These are phyloP conservation scores for Globisporangium echinulatum DNA, from an alignment of 352 stramenopile genomes.

Conservation along the genomic window DNA sequence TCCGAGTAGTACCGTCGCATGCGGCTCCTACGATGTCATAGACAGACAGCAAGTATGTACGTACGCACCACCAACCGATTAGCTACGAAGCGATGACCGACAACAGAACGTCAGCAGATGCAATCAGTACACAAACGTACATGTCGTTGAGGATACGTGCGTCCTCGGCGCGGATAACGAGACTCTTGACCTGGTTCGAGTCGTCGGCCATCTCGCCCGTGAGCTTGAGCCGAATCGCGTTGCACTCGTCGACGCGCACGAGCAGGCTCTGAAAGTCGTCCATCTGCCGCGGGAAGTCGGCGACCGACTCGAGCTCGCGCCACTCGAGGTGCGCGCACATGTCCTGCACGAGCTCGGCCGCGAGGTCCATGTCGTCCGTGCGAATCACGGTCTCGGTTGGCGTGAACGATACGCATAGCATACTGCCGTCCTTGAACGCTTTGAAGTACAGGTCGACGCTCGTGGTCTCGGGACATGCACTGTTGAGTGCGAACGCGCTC, in stretches of 20 bases:
- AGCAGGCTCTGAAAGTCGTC: slow-evolving; percentile 69
- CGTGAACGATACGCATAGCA: slow-evolving; percentile 39
- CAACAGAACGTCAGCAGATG: background rate
- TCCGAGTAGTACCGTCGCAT: slow-evolving; percentile 89
- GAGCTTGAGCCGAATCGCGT: slow-evolving; percentile 84
- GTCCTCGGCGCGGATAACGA: slow-evolving; percentile 89
- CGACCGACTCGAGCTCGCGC: slow-evolving; percentile 76
- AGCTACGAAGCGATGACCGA: background rate
- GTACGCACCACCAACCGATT: too few relatives aligned
- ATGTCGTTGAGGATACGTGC: slow-evolving; percentile 91
- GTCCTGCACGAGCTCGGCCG: slow-evolving; percentile 86
- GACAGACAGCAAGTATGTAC: too few relatives aligned
- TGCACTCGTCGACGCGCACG: slow-evolving; percentile 81
- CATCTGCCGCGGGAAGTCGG: slow-evolving; percentile 88
- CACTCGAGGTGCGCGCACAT: slow-evolving; percentile 80
- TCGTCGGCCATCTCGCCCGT: slow-evolving; percentile 92
- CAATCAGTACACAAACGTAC: slow-evolving; percentile 25
- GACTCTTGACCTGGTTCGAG: slow-evolving; percentile 88
- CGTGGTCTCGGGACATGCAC: slow-evolving; percentile 29
- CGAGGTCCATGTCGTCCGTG: slow-evolving; percentile 85
- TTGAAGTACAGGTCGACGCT: slow-evolving; percentile 52
- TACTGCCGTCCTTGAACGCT: slow-evolving; percentile 44
- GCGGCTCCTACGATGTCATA: slow-evolving; percentile 12
- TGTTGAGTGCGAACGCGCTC: slow-evolving; percentile 45
- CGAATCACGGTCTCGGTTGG: slow-evolving; percentile 54